These are phyloP conservation scores for Xylariomycetidae sp. DNA, from an alignment of 2,329 filamentous ascomycete genomes.

Conservation along the genomic window DNA sequence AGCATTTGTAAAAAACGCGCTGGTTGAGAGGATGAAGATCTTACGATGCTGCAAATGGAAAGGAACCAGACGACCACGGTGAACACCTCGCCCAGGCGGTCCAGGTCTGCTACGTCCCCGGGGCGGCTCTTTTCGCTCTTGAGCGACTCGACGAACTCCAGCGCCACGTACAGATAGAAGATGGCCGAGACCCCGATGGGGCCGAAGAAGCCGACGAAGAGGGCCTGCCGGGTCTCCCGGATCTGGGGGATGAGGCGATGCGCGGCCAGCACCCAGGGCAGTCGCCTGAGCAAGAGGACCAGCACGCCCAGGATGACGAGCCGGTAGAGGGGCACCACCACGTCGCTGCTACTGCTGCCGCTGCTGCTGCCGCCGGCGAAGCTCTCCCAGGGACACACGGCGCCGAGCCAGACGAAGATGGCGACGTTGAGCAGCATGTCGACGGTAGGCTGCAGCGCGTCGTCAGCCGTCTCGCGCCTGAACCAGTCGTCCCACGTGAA, in stretches of 20 bases:
- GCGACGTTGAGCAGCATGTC: conserved; percentile 21
- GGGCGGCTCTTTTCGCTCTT: too few species aligned
- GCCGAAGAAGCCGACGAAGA: conserved; percentile 24
- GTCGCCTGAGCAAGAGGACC: conserved; percentile 15
- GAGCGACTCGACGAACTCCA: neutral
- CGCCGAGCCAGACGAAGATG: conserved; percentile 22
- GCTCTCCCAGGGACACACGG: conserved; percentile 20
- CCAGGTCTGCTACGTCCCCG: neutral
- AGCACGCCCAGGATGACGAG: conserved; percentile 15
- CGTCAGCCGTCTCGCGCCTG: conserved; percentile 10
- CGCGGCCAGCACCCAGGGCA: conserved; percentile 15
- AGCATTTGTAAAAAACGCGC: neutral
- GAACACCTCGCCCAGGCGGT: neutral
- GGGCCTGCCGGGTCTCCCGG: conserved; percentile 12
- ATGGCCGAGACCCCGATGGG: conserved; percentile 25
- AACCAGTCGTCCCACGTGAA: conserved; percentile 16
- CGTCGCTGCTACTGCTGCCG: too few species aligned
- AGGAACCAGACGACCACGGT: conserved; percentile 2
- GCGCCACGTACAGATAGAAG: conserved; percentile 11
- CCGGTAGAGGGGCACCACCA: conserved; percentile 5
- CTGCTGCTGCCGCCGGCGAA: neutral
- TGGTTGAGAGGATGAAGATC: neutral
- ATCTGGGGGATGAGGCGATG: conserved; percentile 12
- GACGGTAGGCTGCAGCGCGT: conserved; percentile 15
- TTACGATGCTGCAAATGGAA: conserved; percentile 2